These are phyloP conservation scores for Choanephora cucurbitarum DNA, from an alignment of 371 early-diverging fungal genomes.

Conservation along the genomic window DNA sequence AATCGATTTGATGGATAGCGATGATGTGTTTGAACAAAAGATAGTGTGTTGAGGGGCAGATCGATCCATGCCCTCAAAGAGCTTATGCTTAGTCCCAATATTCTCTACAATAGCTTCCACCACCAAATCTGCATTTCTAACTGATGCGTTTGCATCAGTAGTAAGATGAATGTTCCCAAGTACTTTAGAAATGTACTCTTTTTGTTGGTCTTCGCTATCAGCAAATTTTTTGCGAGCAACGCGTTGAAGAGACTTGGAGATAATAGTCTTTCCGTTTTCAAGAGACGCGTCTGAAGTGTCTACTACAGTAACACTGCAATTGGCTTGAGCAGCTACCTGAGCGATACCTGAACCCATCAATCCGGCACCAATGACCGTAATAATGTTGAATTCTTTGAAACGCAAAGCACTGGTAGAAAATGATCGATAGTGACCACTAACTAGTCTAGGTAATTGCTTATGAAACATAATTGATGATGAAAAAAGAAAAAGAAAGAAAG, in stretches of 20 bases:
- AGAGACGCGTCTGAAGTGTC: conserved; percentile 76
- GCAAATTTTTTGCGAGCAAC: conserved; percentile 89
- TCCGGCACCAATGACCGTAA: conserved; percentile 81
- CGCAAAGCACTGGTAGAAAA: conserved; percentile 28
- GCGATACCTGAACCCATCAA: conserved; percentile 96
- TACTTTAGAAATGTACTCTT: conserved; percentile 65
- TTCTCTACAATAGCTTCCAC: conserved; percentile 97
- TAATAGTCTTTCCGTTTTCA: conserved; percentile 79
- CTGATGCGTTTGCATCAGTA: conserved; percentile 63
- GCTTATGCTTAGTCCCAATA: conserved; percentile 77
- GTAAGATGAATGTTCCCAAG: conserved; percentile 64
- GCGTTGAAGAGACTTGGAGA: conserved; percentile 76
- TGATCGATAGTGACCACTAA: neutral
- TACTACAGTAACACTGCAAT: conserved; percentile 85
- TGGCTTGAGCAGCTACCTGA: conserved; percentile 89
- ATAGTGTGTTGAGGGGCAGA: conserved; percentile 76
- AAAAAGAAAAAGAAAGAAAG: too few relatives aligned
- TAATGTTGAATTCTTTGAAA: conserved; percentile 51
- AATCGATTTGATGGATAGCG: conserved; percentile 83
- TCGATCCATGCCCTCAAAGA: conserved; percentile 74
- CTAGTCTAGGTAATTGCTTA: too few relatives aligned
- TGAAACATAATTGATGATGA: too few relatives aligned
- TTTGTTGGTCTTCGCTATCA: conserved; percentile 66
- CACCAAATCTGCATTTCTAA: conserved; percentile 68
- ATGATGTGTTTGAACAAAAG: conserved; percentile 92